Evolutionary conservation across 495 filamentous ascomycete species (phyloP), one percentile per base, ranked within the genome.

Genomic region (Trichocladium antarcticum): DNA sequence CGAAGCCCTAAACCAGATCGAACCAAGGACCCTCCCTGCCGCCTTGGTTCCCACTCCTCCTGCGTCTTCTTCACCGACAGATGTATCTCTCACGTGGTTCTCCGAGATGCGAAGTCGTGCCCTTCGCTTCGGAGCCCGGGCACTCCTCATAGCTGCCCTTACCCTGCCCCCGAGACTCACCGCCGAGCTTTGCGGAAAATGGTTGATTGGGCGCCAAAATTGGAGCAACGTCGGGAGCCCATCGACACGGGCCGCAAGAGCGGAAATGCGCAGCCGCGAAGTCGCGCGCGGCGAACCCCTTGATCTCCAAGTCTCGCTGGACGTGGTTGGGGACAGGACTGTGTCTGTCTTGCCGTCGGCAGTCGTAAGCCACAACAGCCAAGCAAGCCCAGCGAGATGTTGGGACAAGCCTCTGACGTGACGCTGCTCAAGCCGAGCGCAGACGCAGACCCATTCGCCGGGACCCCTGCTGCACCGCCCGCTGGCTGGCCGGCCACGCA

Each of bases 391-490:
- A 40, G 28, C 28, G 12, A 24, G 27, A 24, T 34, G 31, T 36
- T 19, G n/a, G 21, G 10, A 16, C 14, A 12, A 11, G 27, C 17
- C 16, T 19, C 37, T 38, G 19, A 31, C n/a, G 36, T 41, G 27
- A 19, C 37, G 8, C 28, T 20, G 27, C 14, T 5, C 2, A 5
- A 24, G 19, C 35, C 15, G 37, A n/a, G n/a, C 34, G 15, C 17
- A 8, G 3, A 15, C 29, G 34, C 21, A 47, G 48, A 51, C 41
- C 38, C 47, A 47, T 51, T 48, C 38, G 34, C 50, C 34, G 28
- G 42, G 32, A 54, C 49, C 59, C 59, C 46, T 57, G 55, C 48
- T 51, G 45, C 45, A 52, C 49, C 31, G 43, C 53, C 46, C 35
- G 43, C 39, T 31, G 15, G 45, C 37, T 53, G 16, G n/a, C 38